Evolutionary conservation across 2,329 filamentous ascomycete genomes (phyloP).

Genomic region (Aureobasidium musti): DNA sequence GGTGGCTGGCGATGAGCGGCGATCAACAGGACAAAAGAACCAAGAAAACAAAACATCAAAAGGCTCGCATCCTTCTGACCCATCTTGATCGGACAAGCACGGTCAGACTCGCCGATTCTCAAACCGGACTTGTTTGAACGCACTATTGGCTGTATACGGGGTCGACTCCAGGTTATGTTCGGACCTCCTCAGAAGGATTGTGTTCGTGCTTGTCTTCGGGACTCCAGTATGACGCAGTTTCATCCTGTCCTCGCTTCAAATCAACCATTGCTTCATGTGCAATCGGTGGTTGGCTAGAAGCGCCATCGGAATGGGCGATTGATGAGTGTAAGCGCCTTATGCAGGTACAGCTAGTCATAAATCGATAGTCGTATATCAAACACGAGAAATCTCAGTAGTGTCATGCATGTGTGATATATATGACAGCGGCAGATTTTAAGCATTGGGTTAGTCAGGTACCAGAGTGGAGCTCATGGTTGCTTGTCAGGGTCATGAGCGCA

Average conservation of each 20-base stretch:
- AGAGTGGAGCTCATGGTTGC: neutral
- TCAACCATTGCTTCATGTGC: neutral
- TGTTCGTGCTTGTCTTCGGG: neutral
- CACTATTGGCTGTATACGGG: conserved; percentile 8
- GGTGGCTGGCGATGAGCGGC: conserved; percentile 14
- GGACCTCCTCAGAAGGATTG: conserved; percentile 14
- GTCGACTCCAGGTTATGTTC: conserved; percentile 2
- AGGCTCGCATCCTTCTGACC: neutral
- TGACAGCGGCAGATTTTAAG: conserved; percentile 8
- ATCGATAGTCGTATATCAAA: conserved; percentile 7
- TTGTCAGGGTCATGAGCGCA: conserved; percentile 2
- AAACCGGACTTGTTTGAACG: neutral
- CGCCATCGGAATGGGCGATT: neutral
- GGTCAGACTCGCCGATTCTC: neutral
- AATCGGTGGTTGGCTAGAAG: conserved; percentile 11
- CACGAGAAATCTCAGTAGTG: conserved; percentile 7
- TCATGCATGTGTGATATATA: conserved; percentile 18
- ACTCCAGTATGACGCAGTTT: conserved; percentile 19
- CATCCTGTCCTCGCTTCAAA: neutral
- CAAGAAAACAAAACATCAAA: neutral
- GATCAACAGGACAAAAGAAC: neutral
- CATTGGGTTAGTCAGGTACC: conserved; percentile 2
- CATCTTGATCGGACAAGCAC: neutral
- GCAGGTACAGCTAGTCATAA: conserved; percentile 19
- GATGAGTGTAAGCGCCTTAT: conserved; percentile 6